Percentiles rank a stretch among this genome's conserved stretches.
Evolutionary conservation across 2,329 filamentous ascomycete genomes (phyloP).

Genomic region (Fusarium graminum): DNA sequence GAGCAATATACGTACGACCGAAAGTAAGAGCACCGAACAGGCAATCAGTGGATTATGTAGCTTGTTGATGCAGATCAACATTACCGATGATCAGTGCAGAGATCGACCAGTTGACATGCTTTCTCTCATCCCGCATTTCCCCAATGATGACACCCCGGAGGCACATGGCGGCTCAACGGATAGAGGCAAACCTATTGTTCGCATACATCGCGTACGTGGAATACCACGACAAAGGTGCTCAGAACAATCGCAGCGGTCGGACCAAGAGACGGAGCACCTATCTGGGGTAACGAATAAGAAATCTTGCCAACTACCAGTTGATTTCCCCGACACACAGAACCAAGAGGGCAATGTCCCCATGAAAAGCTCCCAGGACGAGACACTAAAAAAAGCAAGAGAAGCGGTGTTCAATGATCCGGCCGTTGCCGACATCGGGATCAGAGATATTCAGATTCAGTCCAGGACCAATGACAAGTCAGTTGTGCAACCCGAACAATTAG

Average conservation of each 20-base stretch:
- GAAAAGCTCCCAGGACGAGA: background rate
- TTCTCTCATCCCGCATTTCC: constrained; percentile 29
- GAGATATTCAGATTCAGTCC: background rate
- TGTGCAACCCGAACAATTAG: too few relatives aligned
- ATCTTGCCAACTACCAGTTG: constrained; percentile 6
- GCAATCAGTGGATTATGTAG: constrained; percentile 18
- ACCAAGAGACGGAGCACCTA: constrained; percentile 18
- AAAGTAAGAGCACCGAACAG: background rate
- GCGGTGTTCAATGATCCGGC: constrained; percentile 41
- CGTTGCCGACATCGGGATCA: constrained; percentile 26
- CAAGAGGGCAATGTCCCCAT: background rate
- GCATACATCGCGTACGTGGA: constrained; percentile 29
- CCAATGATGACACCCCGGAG: background rate
- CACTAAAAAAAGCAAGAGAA: constrained; percentile 20
- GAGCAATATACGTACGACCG: background rate
- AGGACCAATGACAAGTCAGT: background rate
- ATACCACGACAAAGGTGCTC: background rate
- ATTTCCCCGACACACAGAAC: background rate
- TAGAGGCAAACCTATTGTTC: constrained; percentile 16
- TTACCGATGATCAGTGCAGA: constrained; percentile 8
- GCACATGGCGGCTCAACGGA: background rate
- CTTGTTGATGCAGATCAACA: constrained; percentile 17
- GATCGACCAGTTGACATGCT: constrained; percentile 35
- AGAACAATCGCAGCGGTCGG: background rate
- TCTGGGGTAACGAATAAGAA: constrained; percentile 6